A percentile compares a stretch with the other conserved stretches of the same genome.
Evolutionary conservation across 768 basidiomycete species (phyloP).

Genomic region (Daedalea quercina): DNA sequence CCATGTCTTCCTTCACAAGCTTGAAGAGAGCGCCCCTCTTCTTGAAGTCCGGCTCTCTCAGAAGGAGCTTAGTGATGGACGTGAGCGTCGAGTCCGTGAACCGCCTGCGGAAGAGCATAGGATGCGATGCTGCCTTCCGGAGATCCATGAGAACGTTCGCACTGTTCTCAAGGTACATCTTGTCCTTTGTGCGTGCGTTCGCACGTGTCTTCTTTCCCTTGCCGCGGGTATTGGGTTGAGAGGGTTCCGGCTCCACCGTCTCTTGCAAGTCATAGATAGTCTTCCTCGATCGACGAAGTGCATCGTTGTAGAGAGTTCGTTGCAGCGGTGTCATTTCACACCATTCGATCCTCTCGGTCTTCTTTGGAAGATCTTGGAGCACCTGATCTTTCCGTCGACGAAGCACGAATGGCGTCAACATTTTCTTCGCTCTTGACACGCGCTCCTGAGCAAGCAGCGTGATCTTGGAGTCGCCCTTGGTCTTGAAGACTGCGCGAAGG

Average conservation of each 20-base stretch:
- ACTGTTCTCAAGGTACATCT: constrained; percentile 71
- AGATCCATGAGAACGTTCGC: constrained; percentile 97
- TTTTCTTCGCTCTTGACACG: constrained; percentile 92
- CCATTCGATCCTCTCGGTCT: constrained; percentile 90
- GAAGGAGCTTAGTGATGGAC: constrained; percentile 69
- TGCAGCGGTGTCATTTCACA: constrained; percentile 89
- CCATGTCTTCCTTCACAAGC: constrained; percentile 94
- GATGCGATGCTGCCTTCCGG: constrained; percentile 93
- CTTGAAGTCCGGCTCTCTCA: constrained; percentile 91
- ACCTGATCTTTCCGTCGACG: constrained; percentile 96
- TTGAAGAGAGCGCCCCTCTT: constrained; percentile 74
- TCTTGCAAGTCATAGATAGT: constrained; percentile 53
- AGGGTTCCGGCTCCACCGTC: constrained; percentile 23
- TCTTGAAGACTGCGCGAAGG: constrained; percentile 93
- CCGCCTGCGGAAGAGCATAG: constrained; percentile 86
- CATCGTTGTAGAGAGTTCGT: constrained; percentile 76
- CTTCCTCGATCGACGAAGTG: constrained; percentile 78
- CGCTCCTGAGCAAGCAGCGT: constrained; percentile 88
- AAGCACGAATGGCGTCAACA: constrained; percentile 99
- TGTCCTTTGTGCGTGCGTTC: constrained; percentile 47
- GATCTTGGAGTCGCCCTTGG: constrained; percentile 85
- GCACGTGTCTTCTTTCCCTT: constrained; percentile 36
- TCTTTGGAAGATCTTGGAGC: constrained; percentile 86
- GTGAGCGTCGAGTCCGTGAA: constrained; percentile 76
- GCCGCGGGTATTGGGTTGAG: constrained; percentile 16